Evolutionary conservation across 2,329 filamentous ascomycete genomes (phyloP).

Genomic region (Thermoascus crustaceus): DNA sequence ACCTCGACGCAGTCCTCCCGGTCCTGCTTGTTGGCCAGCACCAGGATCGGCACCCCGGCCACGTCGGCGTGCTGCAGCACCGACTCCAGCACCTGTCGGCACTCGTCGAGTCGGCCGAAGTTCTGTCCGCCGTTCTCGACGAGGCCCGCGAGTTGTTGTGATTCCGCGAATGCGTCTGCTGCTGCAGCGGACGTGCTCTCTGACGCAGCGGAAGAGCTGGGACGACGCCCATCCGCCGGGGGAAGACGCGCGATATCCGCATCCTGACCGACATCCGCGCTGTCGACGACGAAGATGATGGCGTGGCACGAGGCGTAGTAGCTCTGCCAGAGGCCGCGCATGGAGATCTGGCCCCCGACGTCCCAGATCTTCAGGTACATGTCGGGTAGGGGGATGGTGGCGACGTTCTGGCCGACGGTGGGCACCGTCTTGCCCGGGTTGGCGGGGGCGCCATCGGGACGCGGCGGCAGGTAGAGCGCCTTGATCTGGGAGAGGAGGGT

Average conservation of each 20-base stretch:
- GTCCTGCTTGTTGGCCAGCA: constrained; percentile 96
- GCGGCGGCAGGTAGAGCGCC: constrained; percentile 57
- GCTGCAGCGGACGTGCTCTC: too few relatives aligned
- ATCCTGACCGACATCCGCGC: constrained; percentile 76
- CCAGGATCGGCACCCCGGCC: constrained; percentile 81
- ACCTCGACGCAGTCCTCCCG: constrained; percentile 96
- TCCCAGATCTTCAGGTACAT: constrained; percentile 99
- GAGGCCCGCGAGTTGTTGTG: constrained; percentile 28
- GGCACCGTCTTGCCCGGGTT: constrained; percentile 79
- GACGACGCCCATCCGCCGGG: constrained; percentile 18
- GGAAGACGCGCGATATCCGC: constrained; percentile 57
- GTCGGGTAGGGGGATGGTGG: constrained; percentile 79
- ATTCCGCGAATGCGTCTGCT: constrained; percentile 16
- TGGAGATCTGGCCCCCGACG: constrained; percentile 82
- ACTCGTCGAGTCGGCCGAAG: constrained; percentile 67
- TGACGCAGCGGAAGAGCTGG: constrained; percentile 14
- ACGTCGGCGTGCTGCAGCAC: constrained; percentile 82
- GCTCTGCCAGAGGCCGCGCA: constrained; percentile 88
- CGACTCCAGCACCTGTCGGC: constrained; percentile 77
- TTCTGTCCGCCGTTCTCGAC: constrained; percentile 27
- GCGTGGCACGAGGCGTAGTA: constrained; percentile 93
- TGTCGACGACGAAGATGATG: constrained; percentile 96
- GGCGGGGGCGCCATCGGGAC: constrained; percentile 37
- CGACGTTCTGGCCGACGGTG: constrained; percentile 94
- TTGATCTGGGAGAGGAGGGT: constrained; percentile 97